These are phyloP conservation scores for Metschnikowia similis DNA, from an alignment of 805 yeast genomes.

Conservation along the genomic window DNA sequence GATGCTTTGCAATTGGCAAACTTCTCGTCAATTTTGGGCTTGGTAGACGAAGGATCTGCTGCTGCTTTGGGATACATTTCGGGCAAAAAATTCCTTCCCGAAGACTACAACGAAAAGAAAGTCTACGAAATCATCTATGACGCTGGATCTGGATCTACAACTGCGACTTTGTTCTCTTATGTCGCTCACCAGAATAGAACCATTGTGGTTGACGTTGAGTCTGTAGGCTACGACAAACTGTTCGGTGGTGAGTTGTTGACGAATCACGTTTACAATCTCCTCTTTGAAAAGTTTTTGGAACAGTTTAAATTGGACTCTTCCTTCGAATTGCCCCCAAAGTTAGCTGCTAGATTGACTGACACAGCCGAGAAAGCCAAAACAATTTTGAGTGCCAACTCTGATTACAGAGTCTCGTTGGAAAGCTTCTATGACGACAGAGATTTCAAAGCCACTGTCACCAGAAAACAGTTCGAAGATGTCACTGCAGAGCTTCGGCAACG, in stretches of 20 bases:
- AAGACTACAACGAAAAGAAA: constrained; percentile 31
- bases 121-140: constrained; percentile 75
- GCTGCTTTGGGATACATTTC: constrained; percentile 80
- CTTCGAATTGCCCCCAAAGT: constrained; percentile 48
- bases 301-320: constrained; percentile 35
- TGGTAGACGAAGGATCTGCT: constrained; percentile 90
- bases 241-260: constrained; percentile 81
- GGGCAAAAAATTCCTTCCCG: constrained; percentile 37
- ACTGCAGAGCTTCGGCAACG: constrained; percentile 42
- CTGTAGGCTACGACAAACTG: constrained; percentile 60
- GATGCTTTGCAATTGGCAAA: constrained; percentile 75
- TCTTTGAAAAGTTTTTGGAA: constrained; percentile 56
- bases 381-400: constrained; percentile 82
- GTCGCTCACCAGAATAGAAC: constrained; percentile 41
- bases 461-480: constrained; percentile 74
- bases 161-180: constrained; percentile 77
- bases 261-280: constrained; percentile 52
- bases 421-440: constrained; percentile 70
- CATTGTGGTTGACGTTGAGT: constrained; percentile 56
- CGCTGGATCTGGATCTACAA: constrained; percentile 89
- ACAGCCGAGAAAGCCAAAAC: constrained; percentile 87
- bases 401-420: constrained; percentile 74
- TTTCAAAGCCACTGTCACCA: constrained; percentile 59
- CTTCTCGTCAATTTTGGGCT: constrained; percentile 50
- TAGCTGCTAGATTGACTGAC: constrained; percentile 66